Percentiles rank a stretch among this genome's conserved stretches.
Conservation (phyloP, 83 land plant genomes). For the Picea engelmannii region DNA sequence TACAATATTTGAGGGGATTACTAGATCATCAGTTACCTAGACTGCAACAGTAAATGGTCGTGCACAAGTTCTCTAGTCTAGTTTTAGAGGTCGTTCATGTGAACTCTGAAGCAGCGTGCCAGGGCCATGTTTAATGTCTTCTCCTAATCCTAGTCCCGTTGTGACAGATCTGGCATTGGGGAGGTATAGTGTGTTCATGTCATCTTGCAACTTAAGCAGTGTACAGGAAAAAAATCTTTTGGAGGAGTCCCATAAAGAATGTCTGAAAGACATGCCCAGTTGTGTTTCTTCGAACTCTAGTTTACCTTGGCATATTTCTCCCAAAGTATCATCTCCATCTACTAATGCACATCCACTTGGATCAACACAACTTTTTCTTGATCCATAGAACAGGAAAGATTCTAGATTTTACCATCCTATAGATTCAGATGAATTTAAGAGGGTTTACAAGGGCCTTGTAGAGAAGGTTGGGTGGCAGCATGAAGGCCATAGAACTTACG, state of each 20-base stretch:
- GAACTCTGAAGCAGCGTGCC: not conserved
- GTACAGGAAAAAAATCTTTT: not conserved
- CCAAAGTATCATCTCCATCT: conserved; percentile 9
- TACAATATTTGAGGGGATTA: not conserved
- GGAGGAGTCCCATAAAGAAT: conserved; percentile 34
- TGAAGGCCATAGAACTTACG: no score
- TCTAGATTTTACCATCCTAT: conserved; percentile 5
- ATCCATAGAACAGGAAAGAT: conserved; percentile 25
- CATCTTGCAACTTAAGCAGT: not conserved
- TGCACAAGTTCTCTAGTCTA: not conserved
- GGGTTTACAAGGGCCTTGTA: conserved; percentile 56
- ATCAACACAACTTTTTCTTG: conserved; percentile 2
- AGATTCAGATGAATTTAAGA: conserved; percentile 62
- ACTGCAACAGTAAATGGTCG: not conserved
- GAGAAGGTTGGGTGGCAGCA: conserved; percentile 80
- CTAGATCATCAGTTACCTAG: not conserved
- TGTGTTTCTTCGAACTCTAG: conserved; percentile 32
- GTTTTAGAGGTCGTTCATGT: not conserved
- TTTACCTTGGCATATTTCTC: not conserved
- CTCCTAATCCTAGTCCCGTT: conserved; percentile 42
- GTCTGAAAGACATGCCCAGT: conserved; percentile 37
- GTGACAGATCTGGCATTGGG: conserved; percentile 80
- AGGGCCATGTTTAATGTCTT: not conserved
- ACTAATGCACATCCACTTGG: conserved; percentile 10
- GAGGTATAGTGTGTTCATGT: conserved; percentile 6